phyloP scores from a whole-genome alignment of 225 moss, liverwort and hornwort genomes.

The Thuidium tamariscinum region DNA sequence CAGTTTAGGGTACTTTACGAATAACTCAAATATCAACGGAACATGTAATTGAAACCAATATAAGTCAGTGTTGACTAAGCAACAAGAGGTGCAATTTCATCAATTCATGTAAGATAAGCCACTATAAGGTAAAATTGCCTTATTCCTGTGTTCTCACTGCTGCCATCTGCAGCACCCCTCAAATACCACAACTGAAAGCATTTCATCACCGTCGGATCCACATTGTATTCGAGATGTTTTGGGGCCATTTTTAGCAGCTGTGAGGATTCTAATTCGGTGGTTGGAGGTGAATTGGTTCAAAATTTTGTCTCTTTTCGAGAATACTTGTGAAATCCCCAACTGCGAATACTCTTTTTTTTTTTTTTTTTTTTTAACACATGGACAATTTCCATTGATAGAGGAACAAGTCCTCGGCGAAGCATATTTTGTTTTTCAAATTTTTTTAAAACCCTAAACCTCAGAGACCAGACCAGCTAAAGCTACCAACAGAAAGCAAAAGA shows the following conservation, averaged over 20 bases:
- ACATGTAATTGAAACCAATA: not conserved
- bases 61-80: fast-evolving
- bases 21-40: fast-evolving
- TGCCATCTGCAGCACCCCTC: fast-evolving
- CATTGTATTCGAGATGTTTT: not conserved
- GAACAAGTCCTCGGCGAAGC: too few species aligned
- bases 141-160: not conserved
- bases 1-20: too few species aligned
- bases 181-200: not conserved
- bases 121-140: not conserved
- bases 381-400: too few species aligned
- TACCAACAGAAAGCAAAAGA: too few species aligned
- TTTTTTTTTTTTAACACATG: too few species aligned
- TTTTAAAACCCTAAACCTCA: too few species aligned
- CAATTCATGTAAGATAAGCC: not conserved
- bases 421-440: too few species aligned
- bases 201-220: not conserved
- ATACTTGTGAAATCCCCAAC: fast-evolving
- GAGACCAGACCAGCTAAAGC: too few species aligned
- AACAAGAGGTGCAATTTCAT: not conserved
- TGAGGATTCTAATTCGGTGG: not conserved
- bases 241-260: not conserved
- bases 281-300: not conserved
- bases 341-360: too few species aligned
- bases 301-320: not conserved